Percentiles rank a stretch among this genome's conserved stretches.
These are phyloP conservation scores for Vitis riparia DNA, from an alignment of 164 flowering plant genomes.

Conservation along the genomic window DNA sequence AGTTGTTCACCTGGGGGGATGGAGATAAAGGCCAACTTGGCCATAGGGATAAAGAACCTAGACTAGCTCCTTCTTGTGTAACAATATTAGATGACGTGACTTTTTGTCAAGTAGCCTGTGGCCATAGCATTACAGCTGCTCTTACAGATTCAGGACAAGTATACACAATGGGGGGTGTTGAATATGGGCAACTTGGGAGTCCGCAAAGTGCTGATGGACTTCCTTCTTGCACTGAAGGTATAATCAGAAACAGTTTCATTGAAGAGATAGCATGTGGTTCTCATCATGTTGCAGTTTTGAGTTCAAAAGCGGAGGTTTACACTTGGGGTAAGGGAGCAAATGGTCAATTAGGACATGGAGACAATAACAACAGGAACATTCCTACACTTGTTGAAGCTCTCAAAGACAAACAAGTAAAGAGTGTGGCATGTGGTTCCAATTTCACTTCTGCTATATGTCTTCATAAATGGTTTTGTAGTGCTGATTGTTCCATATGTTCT, in stretches of 20 bases:
- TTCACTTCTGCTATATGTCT: constrained; percentile 84
- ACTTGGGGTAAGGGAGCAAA: constrained; percentile 96
- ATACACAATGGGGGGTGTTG: constrained; percentile 77
- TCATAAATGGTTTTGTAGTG: constrained; percentile 67
- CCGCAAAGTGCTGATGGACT: constrained; percentile 57
- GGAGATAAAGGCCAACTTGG: constrained; percentile 88
- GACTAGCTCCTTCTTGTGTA: constrained; percentile 66
- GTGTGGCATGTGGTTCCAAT: constrained; percentile 78
- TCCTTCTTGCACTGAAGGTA: constrained; percentile 60
- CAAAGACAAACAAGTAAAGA: constrained; percentile 80
- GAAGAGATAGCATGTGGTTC: constrained; percentile 92
- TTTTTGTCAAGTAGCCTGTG: constrained; percentile 81
- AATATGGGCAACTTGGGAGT: constrained; percentile 74
- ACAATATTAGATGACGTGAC: constrained; percentile 46
- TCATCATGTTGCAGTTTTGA: constrained; percentile 80
- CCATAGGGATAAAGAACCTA: constrained; percentile 71
- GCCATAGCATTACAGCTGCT: constrained; percentile 64
- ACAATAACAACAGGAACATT: constrained; percentile 50
- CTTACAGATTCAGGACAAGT: constrained; percentile 77
- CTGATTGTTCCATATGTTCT: constrained; percentile 74
- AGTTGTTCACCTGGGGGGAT: constrained; percentile 94
- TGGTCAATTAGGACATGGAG: constrained; percentile 94
- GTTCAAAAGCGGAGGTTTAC: constrained; percentile 79
- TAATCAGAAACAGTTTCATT: constrained; percentile 45
- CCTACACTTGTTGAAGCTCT: constrained; percentile 73